A percentile compares a stretch with the other conserved stretches of the same genome.
These are phyloP conservation scores for Cladosporium halotolerans DNA, from an alignment of 2,329 filamentous ascomycete genomes.

Conservation along the genomic window DNA sequence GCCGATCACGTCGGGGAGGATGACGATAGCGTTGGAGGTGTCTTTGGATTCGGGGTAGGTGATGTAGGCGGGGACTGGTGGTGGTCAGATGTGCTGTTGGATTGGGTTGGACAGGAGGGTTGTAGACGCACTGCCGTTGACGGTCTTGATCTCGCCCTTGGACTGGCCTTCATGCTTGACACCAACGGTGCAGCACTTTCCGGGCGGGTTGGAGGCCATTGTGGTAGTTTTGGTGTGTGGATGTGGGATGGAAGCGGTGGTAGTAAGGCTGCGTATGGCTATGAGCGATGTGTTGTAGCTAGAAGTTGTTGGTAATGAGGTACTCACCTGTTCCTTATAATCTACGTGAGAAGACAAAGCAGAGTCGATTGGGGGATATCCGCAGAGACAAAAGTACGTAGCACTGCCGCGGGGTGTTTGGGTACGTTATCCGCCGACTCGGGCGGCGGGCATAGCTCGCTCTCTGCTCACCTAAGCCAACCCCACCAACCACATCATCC, in stretches of 20 bases:
- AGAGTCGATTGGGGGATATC: too few species aligned
- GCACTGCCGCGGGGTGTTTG: too few species aligned
- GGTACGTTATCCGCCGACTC: too few species aligned
- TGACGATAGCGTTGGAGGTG: slow-evolving; percentile 50
- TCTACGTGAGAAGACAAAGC: too few species aligned
- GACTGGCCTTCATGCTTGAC: slow-evolving; percentile 32
- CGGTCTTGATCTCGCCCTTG: slow-evolving; percentile 29
- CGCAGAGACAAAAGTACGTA: too few species aligned
- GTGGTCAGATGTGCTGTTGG: neutral
- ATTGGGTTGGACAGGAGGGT: slow-evolving; percentile 5
- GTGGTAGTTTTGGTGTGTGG: slow-evolving; percentile 6
- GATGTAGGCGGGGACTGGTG: slow-evolving; percentile 50
- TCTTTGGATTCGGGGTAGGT: slow-evolving; percentile 47
- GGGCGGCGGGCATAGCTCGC: neutral
- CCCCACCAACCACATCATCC: neutral
- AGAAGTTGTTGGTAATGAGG: too few species aligned
- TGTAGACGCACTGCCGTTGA: slow-evolving; percentile 25
- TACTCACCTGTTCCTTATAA: too few species aligned
- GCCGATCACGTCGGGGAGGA: slow-evolving; percentile 55
- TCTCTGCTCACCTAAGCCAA: slow-evolving; percentile 1
- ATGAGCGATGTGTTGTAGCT: too few species aligned
- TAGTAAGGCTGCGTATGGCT: too few species aligned
- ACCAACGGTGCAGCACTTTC: slow-evolving; percentile 34
- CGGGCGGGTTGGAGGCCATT: slow-evolving; percentile 33
- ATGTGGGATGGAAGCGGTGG: neutral